Base-by-base conservation (phyloP, 257 asterid species). In the Plantago ovata region DNA sequence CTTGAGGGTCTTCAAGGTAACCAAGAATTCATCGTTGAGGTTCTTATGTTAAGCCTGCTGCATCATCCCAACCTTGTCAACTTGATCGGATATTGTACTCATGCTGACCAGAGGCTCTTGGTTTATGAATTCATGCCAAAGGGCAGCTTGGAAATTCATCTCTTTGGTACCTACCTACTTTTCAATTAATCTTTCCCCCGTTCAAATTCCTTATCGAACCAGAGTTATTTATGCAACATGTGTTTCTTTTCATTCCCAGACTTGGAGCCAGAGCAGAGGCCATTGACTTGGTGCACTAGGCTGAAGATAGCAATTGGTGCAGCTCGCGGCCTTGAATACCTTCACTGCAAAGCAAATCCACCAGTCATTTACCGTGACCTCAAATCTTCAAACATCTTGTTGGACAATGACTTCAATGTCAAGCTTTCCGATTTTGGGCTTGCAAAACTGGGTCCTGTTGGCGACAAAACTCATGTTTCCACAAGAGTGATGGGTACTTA, bases 101-200 rank as follows among this genome's bases (percentile, higher is more conserved):
- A 87, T 62, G 89, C 84, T 9, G 92, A 87, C 16, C 98, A 90
- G 64, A 68, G 96, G 69, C 95, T 87, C 55, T 54, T 90, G 73
- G 94, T 87, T 57, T 87, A 90, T 1, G 98, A 90, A 80, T 87
- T 64, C 65, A 82, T 87, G 96, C 70, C 96, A 10, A 72, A 67
- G 89, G 95, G 95, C 36, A 90, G 97, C 82, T 83, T 87, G 72
- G 98, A 86, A 72, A 74, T 75, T 69, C 96, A 86, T 77, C 85
- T 84, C 41, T 84, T 84, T 7, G 95, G 95, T 90, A 84, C 11
- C n/a, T n/a, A n/a, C n/a, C 23, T 24, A 14, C 33, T 3, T 9
- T 53, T 8, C 43, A 23, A 39, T 23, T 3, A 23, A 7, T 18
- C 13, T 28, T n/a, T 13, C 3, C 32, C 22, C 0, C 1, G 19